A percentile compares a stretch with the other conserved stretches of the same genome.
These are phyloP conservation scores for Daldinia caldariorum DNA, from an alignment of 495 filamentous ascomycete species.

Conservation along the genomic window DNA sequence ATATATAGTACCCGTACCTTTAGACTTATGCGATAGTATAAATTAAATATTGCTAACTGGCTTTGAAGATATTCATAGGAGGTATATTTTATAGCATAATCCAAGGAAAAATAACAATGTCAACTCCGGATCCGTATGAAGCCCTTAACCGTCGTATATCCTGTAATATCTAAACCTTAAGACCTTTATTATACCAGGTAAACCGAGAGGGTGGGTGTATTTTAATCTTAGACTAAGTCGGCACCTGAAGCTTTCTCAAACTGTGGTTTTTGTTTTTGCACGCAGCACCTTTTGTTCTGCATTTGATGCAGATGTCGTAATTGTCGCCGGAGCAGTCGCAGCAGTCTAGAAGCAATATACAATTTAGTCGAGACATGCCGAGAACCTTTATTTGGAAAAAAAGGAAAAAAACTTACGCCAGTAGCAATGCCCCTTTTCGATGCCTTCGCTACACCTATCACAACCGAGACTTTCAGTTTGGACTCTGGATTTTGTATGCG, in stretches of 20 bases:
- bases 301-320: neutral
- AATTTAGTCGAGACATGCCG: neutral
- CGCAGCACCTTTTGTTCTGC: neutral
- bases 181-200: too few relatives aligned
- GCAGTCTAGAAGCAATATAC: neutral
- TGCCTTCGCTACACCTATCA: neutral
- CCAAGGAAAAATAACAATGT: too few relatives aligned
- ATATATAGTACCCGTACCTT: too few relatives aligned
- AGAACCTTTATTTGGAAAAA: neutral
- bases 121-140: too few relatives aligned
- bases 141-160: too few relatives aligned
- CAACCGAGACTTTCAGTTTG: neutral
- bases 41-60: too few relatives aligned
- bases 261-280: neutral
- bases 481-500: neutral
- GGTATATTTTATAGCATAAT: too few relatives aligned
- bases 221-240: neutral
- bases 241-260: neutral
- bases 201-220: neutral
- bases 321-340: neutral
- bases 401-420: constrained; percentile 7
- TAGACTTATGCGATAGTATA: too few relatives aligned
- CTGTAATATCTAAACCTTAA: too few relatives aligned
- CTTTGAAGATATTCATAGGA: too few relatives aligned
- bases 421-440: neutral